Evolutionary conservation across 257 asterid genomes (phyloP).

Genomic region (Coffea eugenioides): DNA sequence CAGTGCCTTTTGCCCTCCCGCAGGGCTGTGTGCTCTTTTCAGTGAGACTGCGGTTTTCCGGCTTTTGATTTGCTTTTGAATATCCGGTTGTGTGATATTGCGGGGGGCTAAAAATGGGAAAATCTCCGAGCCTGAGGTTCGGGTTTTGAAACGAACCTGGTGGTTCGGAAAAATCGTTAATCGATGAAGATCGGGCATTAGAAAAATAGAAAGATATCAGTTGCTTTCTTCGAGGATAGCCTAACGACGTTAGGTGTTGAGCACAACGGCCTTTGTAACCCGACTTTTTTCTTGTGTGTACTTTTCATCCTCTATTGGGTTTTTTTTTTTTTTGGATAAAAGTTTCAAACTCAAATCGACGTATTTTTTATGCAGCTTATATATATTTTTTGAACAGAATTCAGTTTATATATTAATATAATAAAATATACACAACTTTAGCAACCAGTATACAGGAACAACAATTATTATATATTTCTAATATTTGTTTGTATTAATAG

Average conservation of each 20-base stretch:
- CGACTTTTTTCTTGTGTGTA: too few relatives aligned
- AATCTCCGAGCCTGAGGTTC: slow-evolving; percentile 35
- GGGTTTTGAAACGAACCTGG: slow-evolving; percentile 19
- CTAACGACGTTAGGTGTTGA: slow-evolving; percentile 10
- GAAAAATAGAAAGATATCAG: background rate
- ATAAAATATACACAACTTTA: too few relatives aligned
- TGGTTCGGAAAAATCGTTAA: slow-evolving; percentile 26
- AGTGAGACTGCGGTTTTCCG: slow-evolving; percentile 15
- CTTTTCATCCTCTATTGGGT: too few relatives aligned
- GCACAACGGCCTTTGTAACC: too few relatives aligned
- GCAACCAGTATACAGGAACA: too few relatives aligned
- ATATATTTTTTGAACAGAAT: too few relatives aligned
- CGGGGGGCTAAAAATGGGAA: slow-evolving; percentile 16
- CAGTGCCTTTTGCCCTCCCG: background rate
- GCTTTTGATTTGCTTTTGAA: slow-evolving; percentile 9
- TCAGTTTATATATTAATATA: too few relatives aligned
- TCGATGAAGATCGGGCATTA: slow-evolving; percentile 18
- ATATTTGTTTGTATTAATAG: too few relatives aligned
- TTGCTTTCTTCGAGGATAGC: slow-evolving; percentile 17
- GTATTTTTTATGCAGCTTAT: too few relatives aligned
- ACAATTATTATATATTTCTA: too few relatives aligned
- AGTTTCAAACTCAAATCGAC: too few relatives aligned
- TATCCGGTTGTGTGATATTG: slow-evolving; percentile 3
- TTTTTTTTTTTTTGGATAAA: too few relatives aligned
- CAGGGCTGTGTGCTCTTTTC: background rate